Evolutionary conservation across 2,329 filamentous ascomycete species (phyloP).

Genomic region (Byssochlamys sp.): DNA sequence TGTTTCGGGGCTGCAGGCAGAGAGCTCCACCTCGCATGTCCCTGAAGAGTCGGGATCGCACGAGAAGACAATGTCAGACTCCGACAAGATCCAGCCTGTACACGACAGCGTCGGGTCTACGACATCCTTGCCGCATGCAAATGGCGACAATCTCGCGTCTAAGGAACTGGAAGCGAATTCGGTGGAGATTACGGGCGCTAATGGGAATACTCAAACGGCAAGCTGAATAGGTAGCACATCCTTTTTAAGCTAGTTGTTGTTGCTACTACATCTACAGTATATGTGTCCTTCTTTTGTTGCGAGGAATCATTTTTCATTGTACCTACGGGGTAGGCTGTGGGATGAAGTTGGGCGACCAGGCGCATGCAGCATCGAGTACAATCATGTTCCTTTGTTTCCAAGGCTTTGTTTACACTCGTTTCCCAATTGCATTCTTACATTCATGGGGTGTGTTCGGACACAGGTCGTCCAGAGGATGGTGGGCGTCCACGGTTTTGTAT

Average conservation of each 20-base stretch:
- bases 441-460: background rate
- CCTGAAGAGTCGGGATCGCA: slow-evolving; percentile 9
- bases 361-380: background rate
- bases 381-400: background rate
- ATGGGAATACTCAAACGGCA: slow-evolving; percentile 18
- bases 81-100: slow-evolving; percentile 5
- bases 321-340: background rate
- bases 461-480: background rate
- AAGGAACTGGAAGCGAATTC: slow-evolving; percentile 30
- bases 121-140: slow-evolving; percentile 8
- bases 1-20: slow-evolving; percentile 9
- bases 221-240: slow-evolving; percentile 11
- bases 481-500: background rate
- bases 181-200: slow-evolving; percentile 21
- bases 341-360: background rate
- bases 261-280: background rate
- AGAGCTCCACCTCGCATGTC: slow-evolving; percentile 14
- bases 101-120: slow-evolving; percentile 2
- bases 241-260: background rate
- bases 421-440: background rate
- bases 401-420: background rate
- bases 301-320: background rate
- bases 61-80: slow-evolving; percentile 6
- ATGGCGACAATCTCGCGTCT: slow-evolving; percentile 13
- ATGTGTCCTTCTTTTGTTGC: background rate